phyloP scores from a whole-genome alignment of 2,329 filamentous ascomycete genomes.

The Paracorniculantispora psalliotae region DNA sequence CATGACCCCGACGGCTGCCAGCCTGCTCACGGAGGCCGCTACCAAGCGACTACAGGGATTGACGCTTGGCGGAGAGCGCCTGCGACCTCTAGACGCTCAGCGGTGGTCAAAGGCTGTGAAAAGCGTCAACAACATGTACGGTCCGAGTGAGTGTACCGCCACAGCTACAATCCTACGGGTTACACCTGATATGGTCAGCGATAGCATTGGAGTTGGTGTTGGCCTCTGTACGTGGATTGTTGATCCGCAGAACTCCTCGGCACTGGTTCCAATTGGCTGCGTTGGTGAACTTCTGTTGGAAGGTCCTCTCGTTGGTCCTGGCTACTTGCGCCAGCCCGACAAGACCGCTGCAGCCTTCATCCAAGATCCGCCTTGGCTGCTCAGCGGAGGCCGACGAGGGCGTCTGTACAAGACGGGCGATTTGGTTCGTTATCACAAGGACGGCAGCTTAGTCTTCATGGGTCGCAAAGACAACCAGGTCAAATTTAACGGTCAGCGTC shows the following conservation, averaged over 20 bases:
- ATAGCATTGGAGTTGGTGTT: constrained; percentile 13
- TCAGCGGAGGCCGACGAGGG: not conserved
- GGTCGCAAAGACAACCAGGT: constrained; percentile 52
- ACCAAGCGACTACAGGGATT: not conserved
- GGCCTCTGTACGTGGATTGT: constrained; percentile 9
- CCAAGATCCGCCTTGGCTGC: not conserved
- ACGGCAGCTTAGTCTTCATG: constrained; percentile 35
- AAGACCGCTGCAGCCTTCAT: constrained; percentile 22
- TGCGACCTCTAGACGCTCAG: not conserved
- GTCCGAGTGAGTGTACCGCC: constrained; percentile 1
- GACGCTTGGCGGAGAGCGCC: not conserved
- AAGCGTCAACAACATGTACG: constrained; percentile 11
- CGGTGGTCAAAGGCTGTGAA: not conserved
- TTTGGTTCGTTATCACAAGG: constrained; percentile 23
- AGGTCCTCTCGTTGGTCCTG: constrained; percentile 15
- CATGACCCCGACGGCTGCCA: constrained; percentile 9
- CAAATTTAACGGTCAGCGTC: constrained; percentile 50
- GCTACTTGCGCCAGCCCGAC: constrained; percentile 14
- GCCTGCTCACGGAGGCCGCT: not conserved
- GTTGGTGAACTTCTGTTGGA: constrained; percentile 20
- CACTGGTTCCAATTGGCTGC: constrained; percentile 14
- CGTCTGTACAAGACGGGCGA: constrained; percentile 22
- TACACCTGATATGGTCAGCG: not conserved
- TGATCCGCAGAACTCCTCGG: constrained; percentile 1
- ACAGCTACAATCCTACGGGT: not conserved